Conservation (phyloP, 495 filamentous ascomycete genomes). For the Lepraria neglecta region DNA sequence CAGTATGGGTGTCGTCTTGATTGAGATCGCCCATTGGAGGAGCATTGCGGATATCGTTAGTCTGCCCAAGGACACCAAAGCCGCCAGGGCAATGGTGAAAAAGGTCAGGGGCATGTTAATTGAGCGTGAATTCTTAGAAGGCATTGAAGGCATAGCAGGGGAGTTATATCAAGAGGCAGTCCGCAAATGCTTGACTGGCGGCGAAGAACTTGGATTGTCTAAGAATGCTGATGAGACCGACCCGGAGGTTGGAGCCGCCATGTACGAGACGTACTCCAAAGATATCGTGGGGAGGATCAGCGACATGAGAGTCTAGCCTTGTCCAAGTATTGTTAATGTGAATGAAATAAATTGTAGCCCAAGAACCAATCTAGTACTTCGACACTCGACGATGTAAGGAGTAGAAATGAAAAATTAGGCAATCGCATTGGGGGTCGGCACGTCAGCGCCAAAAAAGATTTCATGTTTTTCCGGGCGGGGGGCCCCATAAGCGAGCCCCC, state of each 20-base stretch:
- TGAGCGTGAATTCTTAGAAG: not conserved
- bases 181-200: not conserved
- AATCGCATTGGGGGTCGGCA: too few relatives aligned
- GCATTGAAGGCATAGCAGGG: not conserved
- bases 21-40: slow-evolving; percentile 32
- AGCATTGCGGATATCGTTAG: slow-evolving; percentile 30
- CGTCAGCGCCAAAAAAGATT: too few relatives aligned
- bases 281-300: not conserved
- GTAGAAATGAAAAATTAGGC: too few relatives aligned
- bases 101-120: not conserved
- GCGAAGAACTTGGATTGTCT: too few relatives aligned
- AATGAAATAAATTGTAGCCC: too few relatives aligned
- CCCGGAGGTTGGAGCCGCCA: not conserved
- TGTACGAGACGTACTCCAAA: not conserved
- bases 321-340: too few relatives aligned
- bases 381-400: too few relatives aligned
- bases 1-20: slow-evolving; percentile 28
- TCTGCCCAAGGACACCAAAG: slow-evolving; percentile 7
- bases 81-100: not conserved
- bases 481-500: too few relatives aligned
- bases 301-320: not conserved
- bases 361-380: too few relatives aligned
- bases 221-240: not conserved
- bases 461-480: too few relatives aligned
- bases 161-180: not conserved